phyloP scores from a whole-genome alignment of 805 yeast species.

The Myxozyma udenii region DNA sequence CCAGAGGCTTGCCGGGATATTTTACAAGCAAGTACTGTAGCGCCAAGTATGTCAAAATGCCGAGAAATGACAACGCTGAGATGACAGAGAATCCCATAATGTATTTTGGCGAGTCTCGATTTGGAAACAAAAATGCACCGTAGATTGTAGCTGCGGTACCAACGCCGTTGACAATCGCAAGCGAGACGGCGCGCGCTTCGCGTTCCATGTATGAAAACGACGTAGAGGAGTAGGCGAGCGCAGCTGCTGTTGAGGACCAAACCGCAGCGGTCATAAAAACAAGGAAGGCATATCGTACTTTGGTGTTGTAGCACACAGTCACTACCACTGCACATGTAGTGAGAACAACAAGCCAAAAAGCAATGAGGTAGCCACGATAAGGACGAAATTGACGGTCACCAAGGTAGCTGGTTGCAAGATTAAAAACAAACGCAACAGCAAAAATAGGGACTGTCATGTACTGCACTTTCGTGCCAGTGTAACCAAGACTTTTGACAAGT shows the following conservation, averaged over 20 bases:
- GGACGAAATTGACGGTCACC: constrained; percentile 14
- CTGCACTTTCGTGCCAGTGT: constrained; percentile 3
- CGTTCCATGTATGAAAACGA: constrained; percentile 18
- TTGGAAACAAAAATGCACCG: constrained; percentile 15
- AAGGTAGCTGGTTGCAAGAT: constrained; percentile 5
- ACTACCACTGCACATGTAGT: constrained; percentile 11
- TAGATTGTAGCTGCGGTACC: constrained; percentile 19
- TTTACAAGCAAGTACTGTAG: constrained; percentile 8
- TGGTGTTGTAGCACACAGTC: constrained; percentile 6
- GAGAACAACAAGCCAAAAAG: constrained; percentile 5
- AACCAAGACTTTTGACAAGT: constrained; percentile 11
- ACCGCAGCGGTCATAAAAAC: constrained; percentile 16
- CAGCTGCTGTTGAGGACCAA: constrained; percentile 18
- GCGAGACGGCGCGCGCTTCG: constrained; percentile 22
- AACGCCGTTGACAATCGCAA: constrained; percentile 18
- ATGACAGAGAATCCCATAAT: constrained; percentile 18
- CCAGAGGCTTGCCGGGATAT: constrained; percentile 5
- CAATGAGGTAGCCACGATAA: constrained; percentile 11
- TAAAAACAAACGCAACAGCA: constrained; percentile 11
- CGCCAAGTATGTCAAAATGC: constrained; percentile 15
- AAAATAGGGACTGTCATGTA: constrained; percentile 13
- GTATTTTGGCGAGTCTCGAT: constrained; percentile 15
- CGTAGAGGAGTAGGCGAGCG: constrained; percentile 19
- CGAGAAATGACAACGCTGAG: constrained; percentile 16
- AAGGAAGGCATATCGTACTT: constrained; percentile 12